These are phyloP conservation scores for Hypoxylon subgilvum DNA, from an alignment of 495 filamentous ascomycete species.

Conservation along the genomic window DNA sequence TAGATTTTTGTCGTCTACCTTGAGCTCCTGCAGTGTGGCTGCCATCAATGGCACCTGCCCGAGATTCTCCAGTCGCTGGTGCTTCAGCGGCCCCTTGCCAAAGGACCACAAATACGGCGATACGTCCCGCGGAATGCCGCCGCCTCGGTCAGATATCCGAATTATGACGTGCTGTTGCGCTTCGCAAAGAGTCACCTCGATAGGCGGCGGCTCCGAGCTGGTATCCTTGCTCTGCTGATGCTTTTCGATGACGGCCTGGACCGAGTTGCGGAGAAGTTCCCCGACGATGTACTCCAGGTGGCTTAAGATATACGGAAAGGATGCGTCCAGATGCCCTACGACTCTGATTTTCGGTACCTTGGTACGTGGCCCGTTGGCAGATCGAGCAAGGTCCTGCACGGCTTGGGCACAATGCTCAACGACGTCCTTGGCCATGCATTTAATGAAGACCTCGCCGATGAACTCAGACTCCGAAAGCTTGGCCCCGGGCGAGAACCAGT, in stretches of 20 bases:
- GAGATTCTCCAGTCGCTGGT: slow-evolving; percentile 78
- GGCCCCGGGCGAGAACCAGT: slow-evolving; percentile 87
- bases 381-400: slow-evolving; percentile 68
- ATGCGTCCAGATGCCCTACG: slow-evolving; percentile 83
- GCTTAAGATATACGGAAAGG: slow-evolving; percentile 93
- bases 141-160: slow-evolving; percentile 92
- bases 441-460: slow-evolving; percentile 93
- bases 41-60: slow-evolving; percentile 88
- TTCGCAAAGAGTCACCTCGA: slow-evolving; percentile 94
- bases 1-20: slow-evolving; percentile 79
- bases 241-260: slow-evolving; percentile 87
- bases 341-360: slow-evolving; percentile 82
- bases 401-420: slow-evolving; percentile 80
- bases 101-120: slow-evolving; percentile 96
- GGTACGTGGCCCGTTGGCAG: slow-evolving; percentile 71
- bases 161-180: slow-evolving; percentile 95
- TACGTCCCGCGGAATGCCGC: slow-evolving; percentile 82
- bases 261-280: slow-evolving; percentile 91
- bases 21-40: slow-evolving; percentile 90
- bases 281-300: slow-evolving; percentile 97
- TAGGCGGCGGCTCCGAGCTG: slow-evolving; percentile 68
- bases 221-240: slow-evolving; percentile 41
- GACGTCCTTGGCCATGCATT: slow-evolving; percentile 89
- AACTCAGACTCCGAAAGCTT: slow-evolving; percentile 79
- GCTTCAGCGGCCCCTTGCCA: slow-evolving; percentile 81